Percentiles rank a stretch among this genome's conserved stretches.
phyloP scores from a whole-genome alignment of 345 rosid genomes.

The Syzygium grande region DNA sequence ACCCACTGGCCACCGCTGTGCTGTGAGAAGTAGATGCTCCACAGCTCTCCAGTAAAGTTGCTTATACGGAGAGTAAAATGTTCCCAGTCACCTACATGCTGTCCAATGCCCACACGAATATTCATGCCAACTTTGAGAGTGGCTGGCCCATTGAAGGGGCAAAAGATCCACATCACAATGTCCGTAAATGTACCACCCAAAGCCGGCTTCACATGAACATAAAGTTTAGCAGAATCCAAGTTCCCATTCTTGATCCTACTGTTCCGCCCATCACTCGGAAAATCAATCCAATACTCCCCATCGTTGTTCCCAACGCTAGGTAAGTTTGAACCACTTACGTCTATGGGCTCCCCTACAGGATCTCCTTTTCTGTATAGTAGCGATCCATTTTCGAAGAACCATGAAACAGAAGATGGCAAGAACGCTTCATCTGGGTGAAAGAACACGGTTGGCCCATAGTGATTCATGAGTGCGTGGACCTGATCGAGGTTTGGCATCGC shows the following conservation, averaged over 20 bases:
- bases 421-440: slow-evolving; percentile 53
- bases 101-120: slow-evolving; percentile 54
- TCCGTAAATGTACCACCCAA: slow-evolving; percentile 83
- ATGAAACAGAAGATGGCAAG: slow-evolving; percentile 66
- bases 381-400: slow-evolving; percentile 64
- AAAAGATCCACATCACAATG: slow-evolving; percentile 80
- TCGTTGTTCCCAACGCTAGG: slow-evolving; percentile 65
- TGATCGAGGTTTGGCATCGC: slow-evolving; percentile 77
- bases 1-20: slow-evolving; percentile 89
- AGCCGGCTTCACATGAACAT: slow-evolving; percentile 75
- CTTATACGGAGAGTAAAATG: slow-evolving; percentile 81
- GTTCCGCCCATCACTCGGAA: slow-evolving; percentile 30
- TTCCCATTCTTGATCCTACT: slow-evolving; percentile 44
- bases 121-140: slow-evolving; percentile 58
- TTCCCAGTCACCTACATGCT: slow-evolving; percentile 95
- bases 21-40: slow-evolving; percentile 81
- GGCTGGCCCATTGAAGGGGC: slow-evolving; percentile 88
- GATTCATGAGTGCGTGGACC: slow-evolving; percentile 50
- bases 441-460: slow-evolving; percentile 69
- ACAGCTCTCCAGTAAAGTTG: slow-evolving; percentile 73
- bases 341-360: slow-evolving; percentile 26
- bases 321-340: slow-evolving; percentile 53
- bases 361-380: slow-evolving; percentile 36
- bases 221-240: slow-evolving; percentile 62
- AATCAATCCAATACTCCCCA: slow-evolving; percentile 63